These are phyloP conservation scores for Agastache rugosa DNA, from an alignment of 257 asterid genomes.

Conservation along the genomic window DNA sequence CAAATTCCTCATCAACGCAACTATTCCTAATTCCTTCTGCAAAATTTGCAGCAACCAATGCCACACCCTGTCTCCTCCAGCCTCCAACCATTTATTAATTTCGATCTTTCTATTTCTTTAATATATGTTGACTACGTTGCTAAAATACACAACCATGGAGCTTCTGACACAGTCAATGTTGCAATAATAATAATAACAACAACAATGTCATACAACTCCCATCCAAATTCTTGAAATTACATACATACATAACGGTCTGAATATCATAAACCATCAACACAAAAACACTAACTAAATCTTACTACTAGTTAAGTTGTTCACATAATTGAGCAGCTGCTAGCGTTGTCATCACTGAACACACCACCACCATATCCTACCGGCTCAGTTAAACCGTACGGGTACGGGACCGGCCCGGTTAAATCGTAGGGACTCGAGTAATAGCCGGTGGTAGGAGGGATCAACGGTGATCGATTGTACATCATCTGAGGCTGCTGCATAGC, in stretches of 20 bases:
- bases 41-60: not conserved
- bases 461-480: conserved; percentile 60
- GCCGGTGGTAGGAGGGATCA: conserved; percentile 55
- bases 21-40: not conserved
- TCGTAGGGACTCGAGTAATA: conserved; percentile 47
- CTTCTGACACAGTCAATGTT: no score
- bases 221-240: not conserved
- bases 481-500: conserved; percentile 45
- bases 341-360: conserved; percentile 68
- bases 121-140: no score
- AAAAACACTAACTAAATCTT: not conserved
- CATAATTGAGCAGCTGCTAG: conserved; percentile 69
- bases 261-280: not conserved
- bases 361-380: conserved; percentile 31
- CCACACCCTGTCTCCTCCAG: no score
- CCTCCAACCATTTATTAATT: no score
- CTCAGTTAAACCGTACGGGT: conserved; percentile 22
- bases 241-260: not conserved
- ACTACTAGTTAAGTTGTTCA: conserved; percentile 31
- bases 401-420: conserved; percentile 13
- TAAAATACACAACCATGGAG: no score
- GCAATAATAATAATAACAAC: no score
- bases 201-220: not conserved
- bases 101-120: no score
- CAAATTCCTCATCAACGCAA: no score